Base-by-base conservation (phyloP, 225 moss, liverwort and hornwort genomes). In the Bryoerythrophyllum caledonicum region DNA sequence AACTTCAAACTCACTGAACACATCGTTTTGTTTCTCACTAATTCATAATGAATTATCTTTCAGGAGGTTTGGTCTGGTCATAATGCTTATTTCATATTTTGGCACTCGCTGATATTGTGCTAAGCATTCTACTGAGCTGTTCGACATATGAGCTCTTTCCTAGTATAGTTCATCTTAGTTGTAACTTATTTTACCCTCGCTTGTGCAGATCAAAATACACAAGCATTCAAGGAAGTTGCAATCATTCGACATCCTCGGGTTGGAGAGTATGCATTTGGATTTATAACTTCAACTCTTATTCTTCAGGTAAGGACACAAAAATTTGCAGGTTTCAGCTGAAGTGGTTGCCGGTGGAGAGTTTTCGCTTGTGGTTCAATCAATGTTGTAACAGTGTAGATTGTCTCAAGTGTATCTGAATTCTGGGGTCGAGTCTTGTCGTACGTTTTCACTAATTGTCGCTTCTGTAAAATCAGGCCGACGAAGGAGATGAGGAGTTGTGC, bases 171-270 rank as follows among this genome's bases (percentile, higher is more conserved):
- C 25, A 80, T 71, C 20, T 23, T 14, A 48, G 58, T 25, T 82
- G 35, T 66, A 55, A 23, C 60, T 80, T 19, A 35, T 78, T 16
- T 27, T 12, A 24, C 53, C 13, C 34, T 54, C 17, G 32, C 40
- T 68, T 72, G 63, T 25, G 57, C 88, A 99, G 97, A 99, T 83
- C 99, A 99, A 93, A 99, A 99, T 71, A 93, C 95, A 8, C 99
- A 95, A 81, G 99, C 99, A n/a, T 99, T 99, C 70, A 95, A 99
- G 76, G 99, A 99, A 82, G 95, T 99, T 63, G 99, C 99, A 38
- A 95, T 99, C 3, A 95, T 99, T 68, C 89, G 93, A 68, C 99
- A 99, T 78, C 99, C 99, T 74, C 90, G 99, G 60, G 87, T 99
- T 66, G 99, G 95, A 73, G 99, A 99, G 65, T 99, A 99, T 51